Evolutionary conservation across 176 grass and related monocot genomes (phyloP), one percentile per base, ranked within the genome.

Genomic region (Juncus inflexus): DNA sequence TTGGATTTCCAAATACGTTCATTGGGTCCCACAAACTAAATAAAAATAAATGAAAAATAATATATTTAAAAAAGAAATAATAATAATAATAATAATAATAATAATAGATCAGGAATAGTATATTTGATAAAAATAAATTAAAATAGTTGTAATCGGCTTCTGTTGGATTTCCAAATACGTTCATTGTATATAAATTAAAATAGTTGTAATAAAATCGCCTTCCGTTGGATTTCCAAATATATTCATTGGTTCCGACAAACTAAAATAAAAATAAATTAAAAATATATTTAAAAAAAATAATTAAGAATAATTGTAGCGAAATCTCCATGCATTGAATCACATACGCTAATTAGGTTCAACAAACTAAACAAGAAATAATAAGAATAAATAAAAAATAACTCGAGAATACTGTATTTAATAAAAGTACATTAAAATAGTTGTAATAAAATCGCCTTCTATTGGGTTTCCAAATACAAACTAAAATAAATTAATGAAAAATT

Each of bases 161-260:
- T 47, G 86, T 55, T 58, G 82, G 60, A 76, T 64, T 51, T 69
- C 94, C 88, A 78, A 89, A 91, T 59, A 84, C 88, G 61, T 99
- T 99, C 73, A 84, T 43, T 16, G 94, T n/a, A n/a, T n/a, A n/a
- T n/a, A n/a, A n/a, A n/a, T n/a, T n/a, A n/a, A n/a, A n/a, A 28
- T 28, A 43, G 83, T 99, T 69, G 85, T 99, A 69, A 74, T 64
- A 42, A 68, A 68, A 69, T 99, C 79, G 55, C 77, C 81, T 81
- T 83, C 88, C 40, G 86, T 55, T 58, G 82, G 60, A 76, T 64
- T 51, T 69, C 94, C 88, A 78, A 89, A 91, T 59, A 84, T 85
- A 60, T 99, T 99, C 73, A 84, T 43, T 16, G 94, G 83, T 86
- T 99, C 94, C 88, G 88, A 99, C 7, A 99, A 45, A 67, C 88